Percentiles rank a stretch among this genome's conserved stretches.
Evolutionary conservation across 2,329 filamentous ascomycete genomes (phyloP).

Genomic region (Penicillium crustosum): DNA sequence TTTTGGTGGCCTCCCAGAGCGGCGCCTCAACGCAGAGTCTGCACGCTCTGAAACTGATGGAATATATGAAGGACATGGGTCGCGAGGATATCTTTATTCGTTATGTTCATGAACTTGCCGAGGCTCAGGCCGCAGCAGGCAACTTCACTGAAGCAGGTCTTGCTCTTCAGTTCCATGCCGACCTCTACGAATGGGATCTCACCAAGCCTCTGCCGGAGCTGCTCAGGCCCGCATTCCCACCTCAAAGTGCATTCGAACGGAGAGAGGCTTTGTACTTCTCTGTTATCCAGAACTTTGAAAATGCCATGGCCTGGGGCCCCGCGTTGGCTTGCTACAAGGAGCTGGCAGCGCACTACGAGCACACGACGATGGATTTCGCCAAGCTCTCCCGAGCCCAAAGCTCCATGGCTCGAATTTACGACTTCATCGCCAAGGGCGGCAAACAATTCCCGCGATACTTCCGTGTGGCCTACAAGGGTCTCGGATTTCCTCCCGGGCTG

Average conservation of each 20-base stretch:
- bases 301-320: constrained; percentile 90
- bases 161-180: constrained; percentile 84
- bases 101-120: constrained; percentile 88
- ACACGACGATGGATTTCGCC: constrained; percentile 82
- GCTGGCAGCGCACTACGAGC: constrained; percentile 86
- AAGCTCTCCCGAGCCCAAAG: constrained; percentile 87
- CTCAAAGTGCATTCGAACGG: constrained; percentile 84
- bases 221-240: constrained; percentile 71
- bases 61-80: constrained; percentile 93
- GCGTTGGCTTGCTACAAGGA: constrained; percentile 87
- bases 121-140: constrained; percentile 70
- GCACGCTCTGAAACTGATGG: constrained; percentile 87
- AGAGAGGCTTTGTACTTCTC: constrained; percentile 91
- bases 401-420: constrained; percentile 89
- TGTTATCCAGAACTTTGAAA: constrained; percentile 93
- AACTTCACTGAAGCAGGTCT: constrained; percentile 87
- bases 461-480: constrained; percentile 82
- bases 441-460: constrained; percentile 81
- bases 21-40: constrained; percentile 75
- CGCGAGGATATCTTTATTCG: constrained; percentile 96
- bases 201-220: constrained; percentile 65
- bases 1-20: constrained; percentile 85
- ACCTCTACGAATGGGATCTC: constrained; percentile 89
- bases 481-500: constrained; percentile 78
- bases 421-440: constrained; percentile 79